Evolutionary conservation across 1,284 basidiomycete species (phyloP), one percentile per base, ranked within the genome.

Genomic region (Pascua sp.): DNA sequence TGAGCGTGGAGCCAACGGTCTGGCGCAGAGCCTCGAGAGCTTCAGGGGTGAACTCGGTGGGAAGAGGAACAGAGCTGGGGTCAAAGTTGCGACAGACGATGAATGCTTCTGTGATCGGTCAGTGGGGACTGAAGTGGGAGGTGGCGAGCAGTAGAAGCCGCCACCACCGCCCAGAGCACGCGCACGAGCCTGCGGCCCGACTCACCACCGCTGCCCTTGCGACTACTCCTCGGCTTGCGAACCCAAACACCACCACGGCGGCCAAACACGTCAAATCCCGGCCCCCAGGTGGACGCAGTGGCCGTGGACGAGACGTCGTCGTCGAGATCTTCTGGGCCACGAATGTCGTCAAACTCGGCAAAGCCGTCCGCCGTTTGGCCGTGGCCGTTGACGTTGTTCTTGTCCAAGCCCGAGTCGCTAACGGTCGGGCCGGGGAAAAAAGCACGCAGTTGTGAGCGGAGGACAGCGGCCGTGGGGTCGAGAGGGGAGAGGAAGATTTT

Each of bases 401-500:
- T 32, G 24, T 32, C 24, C 24, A 32, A 32, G 24, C 24, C 24
- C 24, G 24, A 3, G 47, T 53, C 47, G 17, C 49, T 57, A n/a
- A 56, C 16, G 2, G 56, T 39, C 0, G 73, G 69, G 5, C 65
- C 65, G 40, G 81, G 80, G 61, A 81, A 82, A 67, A 80, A 81
- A 8, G 70, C 65, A 16, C 77, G 61, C 53, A 81, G 68, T 56
- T 81, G 79, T 4, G 77, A 80, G 5, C 79, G 69, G 16, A 81
- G 66, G 13, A 77, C 69, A 4, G 77, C 72, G n/a, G 80, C 80
- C 15, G 76, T 63, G 0, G 77, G 77, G 47, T 78, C 76, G 13
- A 75, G 62, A 4, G 76, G 73, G 9, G 79, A 80, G 12, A 80
- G 69, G 71, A 84, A 83, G 62, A 84, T 82, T 66, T 84, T 84